A percentile compares a stretch with the other conserved stretches of the same genome.
phyloP scores from a whole-genome alignment of 306 rosid species.

The Vigna trinervia region DNA sequence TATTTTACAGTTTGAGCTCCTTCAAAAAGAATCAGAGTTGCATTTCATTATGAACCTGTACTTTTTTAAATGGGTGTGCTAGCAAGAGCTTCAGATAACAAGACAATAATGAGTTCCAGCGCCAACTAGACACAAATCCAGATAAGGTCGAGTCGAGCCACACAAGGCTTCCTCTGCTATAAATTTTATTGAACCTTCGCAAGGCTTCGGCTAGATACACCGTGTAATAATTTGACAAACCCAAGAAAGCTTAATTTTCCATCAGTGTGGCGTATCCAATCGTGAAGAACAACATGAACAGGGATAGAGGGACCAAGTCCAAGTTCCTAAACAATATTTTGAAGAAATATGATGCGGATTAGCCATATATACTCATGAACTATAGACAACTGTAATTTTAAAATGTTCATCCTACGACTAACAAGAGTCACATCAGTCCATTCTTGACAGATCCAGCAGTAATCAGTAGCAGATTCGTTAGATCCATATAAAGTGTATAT shows the following conservation, averaged over 20 bases:
- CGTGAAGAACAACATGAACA: slow-evolving; percentile 89
- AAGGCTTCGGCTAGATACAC: slow-evolving; percentile 79
- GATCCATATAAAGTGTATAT: not conserved
- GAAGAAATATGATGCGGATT: slow-evolving; percentile 8
- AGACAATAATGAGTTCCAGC: slow-evolving; percentile 40
- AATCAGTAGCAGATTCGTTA: not conserved
- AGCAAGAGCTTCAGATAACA: slow-evolving; percentile 43
- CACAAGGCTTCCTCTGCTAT: slow-evolving; percentile 19
- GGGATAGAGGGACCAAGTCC: slow-evolving; percentile 99
- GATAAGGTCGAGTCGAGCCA: slow-evolving; percentile 36
- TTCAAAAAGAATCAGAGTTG: slow-evolving; percentile 50
- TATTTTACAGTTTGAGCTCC: slow-evolving; percentile 48
- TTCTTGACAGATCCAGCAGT: slow-evolving; percentile 5
- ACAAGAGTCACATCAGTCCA: not conserved
- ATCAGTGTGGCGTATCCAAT: slow-evolving; percentile 98
- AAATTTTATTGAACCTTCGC: slow-evolving; percentile 68
- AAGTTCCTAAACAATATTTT: slow-evolving; percentile 71
- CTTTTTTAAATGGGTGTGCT: slow-evolving; percentile 35
- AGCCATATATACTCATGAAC: slow-evolving; percentile 20
- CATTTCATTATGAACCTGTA: slow-evolving; percentile 43
- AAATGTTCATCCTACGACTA: not conserved
- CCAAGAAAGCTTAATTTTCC: slow-evolving; percentile 98
- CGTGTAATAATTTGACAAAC: slow-evolving; percentile 87
- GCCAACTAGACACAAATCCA: slow-evolving; percentile 38
- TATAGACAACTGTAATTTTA: not conserved